Evolutionary conservation across 2,329 filamentous ascomycete genomes (phyloP), one percentile per base, ranked within the genome.

Genomic region (Bertia moriformis): DNA sequence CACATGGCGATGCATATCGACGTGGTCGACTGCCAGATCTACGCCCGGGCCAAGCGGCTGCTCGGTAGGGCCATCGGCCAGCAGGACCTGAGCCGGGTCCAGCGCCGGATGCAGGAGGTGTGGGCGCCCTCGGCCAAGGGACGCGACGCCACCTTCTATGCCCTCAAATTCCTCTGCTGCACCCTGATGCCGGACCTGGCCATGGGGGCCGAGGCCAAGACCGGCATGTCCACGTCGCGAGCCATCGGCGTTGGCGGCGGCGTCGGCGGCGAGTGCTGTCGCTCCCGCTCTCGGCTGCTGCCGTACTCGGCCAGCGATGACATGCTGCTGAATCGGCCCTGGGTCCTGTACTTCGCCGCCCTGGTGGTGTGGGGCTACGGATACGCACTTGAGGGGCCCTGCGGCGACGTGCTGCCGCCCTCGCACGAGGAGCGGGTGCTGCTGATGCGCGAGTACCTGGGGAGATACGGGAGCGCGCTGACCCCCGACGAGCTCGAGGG

Each of bases 1-100:
- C 91, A 96, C 57, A 95, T 98, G 85, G 86, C 87, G 2, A 94
- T 94, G 72, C 87, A 96, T 52, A 87, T 93, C 18, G 89, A 96
- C 52, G 85, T 96, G 40, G 84, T 94, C n/a, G 89, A 96, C 56
- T 89, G 87, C 51, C 89, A 96, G 58, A 93, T 95, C 46, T 95
- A 91, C 56, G 91, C 89, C 4, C 79, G 88, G 4, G 86, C 89
- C 1, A 85, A 80, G 48, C 72, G 88, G 19, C 69, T 95, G 2
- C 73, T 96, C 3, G 89, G 91, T 17, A 78, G 89, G 37, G 78
- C 79, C 1, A 93, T 96, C 43, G 87, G 84, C 1, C 67, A 75
- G 2, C 76, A 84, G 44, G 91, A 96, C 57, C 79, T 91, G 41
- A 78, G 70, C 45, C 80, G 77, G 38, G 86, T 86, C 3, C 77